A percentile compares a stretch with the other conserved stretches of the same genome.
Evolutionary conservation across 768 basidiomycete genomes (phyloP).

Genomic region (Gymnopilus junonius): DNA sequence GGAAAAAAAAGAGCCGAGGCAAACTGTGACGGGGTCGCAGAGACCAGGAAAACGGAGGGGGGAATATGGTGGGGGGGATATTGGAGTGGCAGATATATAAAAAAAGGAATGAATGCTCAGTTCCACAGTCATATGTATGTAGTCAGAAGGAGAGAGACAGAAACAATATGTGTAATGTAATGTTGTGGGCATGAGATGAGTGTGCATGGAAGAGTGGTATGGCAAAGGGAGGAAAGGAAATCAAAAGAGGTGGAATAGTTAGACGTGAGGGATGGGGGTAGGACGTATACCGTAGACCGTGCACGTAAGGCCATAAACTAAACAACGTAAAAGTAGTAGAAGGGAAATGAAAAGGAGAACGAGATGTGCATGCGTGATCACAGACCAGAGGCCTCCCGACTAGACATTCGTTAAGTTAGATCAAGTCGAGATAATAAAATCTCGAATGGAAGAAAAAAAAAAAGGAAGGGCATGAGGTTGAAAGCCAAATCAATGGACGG

Average conservation of each 20-base stretch:
- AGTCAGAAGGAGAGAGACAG: constrained; percentile 1
- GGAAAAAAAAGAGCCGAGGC: constrained; percentile 51
- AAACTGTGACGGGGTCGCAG: constrained; percentile 34
- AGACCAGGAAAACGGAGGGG: constrained; percentile 61
- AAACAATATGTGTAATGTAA: constrained; percentile 2
- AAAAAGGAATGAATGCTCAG: constrained; percentile 5
- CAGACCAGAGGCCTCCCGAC: constrained; percentile 72
- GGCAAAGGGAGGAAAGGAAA: neutral
- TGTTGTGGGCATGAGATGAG: neutral
- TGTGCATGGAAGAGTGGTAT: neutral
- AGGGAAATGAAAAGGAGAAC: constrained; percentile 53
- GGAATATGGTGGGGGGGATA: constrained; percentile 12
- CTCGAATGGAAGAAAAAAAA: constrained; percentile 48
- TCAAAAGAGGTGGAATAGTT: neutral
- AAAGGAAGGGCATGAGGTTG: constrained; percentile 62
- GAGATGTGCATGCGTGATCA: constrained; percentile 50
- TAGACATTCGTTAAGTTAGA: constrained; percentile 87
- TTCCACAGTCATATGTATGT: constrained; percentile 8
- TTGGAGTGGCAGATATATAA: neutral
- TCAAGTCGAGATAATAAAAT: constrained; percentile 88
- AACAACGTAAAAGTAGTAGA: constrained; percentile 56
- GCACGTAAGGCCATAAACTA: constrained; percentile 73
- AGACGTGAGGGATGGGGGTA: neutral
- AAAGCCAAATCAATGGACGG: constrained; percentile 34
- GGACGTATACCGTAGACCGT: constrained; percentile 44